Conservation (phyloP, 495 filamentous ascomycete species). For the Talaromyces thailandensis region DNA sequence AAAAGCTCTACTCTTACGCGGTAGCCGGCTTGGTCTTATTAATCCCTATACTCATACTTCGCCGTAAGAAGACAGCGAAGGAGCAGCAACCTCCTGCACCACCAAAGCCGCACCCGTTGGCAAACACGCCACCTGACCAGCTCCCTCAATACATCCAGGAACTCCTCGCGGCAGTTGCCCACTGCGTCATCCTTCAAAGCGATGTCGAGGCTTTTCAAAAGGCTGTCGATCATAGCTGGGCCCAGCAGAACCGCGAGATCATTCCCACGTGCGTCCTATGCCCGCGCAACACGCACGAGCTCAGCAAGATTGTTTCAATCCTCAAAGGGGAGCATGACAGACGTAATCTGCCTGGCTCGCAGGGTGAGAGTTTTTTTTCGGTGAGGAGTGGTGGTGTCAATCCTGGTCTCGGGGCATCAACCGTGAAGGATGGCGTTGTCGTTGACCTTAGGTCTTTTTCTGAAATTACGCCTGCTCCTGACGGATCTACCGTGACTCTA, state of each 20-base stretch:
- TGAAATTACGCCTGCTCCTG: conserved; percentile 32
- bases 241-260: conserved; percentile 22
- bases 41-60: neutral
- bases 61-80: neutral
- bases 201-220: conserved; percentile 14
- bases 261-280: conserved; percentile 19
- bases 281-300: conserved; percentile 16
- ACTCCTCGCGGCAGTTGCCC: conserved; percentile 9
- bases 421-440: conserved; percentile 39
- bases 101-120: conserved; percentile 3
- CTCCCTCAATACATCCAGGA: conserved; percentile 6
- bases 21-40: conserved; percentile 4
- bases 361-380: conserved; percentile 4
- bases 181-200: conserved; percentile 13
- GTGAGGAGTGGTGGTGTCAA: conserved; percentile 16
- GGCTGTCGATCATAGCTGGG: conserved; percentile 22
- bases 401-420: conserved; percentile 29
- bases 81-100: neutral
- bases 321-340: conserved; percentile 16
- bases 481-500: conserved; percentile 30
- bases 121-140: conserved; percentile 2
- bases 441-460: conserved; percentile 40
- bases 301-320: conserved; percentile 14
- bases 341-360: neutral
- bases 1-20: conserved; percentile 1